phyloP scores from a whole-genome alignment of 805 yeast species.

The Cyberlindnera sargentensis region DNA sequence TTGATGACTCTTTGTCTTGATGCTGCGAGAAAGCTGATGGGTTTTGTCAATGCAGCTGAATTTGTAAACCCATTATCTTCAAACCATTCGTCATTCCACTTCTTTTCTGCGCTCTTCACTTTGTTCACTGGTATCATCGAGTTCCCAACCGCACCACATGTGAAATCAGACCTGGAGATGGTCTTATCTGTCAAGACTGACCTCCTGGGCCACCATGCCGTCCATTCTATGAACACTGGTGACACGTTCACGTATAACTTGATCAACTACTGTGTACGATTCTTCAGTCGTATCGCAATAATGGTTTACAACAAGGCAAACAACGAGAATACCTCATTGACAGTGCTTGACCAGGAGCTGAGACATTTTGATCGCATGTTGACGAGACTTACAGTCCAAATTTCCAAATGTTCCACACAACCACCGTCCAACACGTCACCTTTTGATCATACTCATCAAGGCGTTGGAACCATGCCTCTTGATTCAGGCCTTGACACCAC shows the following conservation, averaged over 20 bases:
- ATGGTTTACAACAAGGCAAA: constrained; percentile 13
- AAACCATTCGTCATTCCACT: constrained; percentile 12
- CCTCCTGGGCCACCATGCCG: constrained; percentile 1
- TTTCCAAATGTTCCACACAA: background rate
- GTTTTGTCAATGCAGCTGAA: constrained; percentile 3
- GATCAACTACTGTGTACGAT: constrained; percentile 12
- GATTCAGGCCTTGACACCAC: too few species aligned
- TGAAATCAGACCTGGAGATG: constrained; percentile 10
- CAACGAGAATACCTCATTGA: constrained; percentile 2
- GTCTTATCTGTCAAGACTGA: constrained; percentile 6
- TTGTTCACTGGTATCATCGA: constrained; percentile 19
- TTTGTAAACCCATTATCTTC: constrained; percentile 7
- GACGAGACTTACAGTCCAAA: background rate
- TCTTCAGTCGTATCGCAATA: constrained; percentile 16
- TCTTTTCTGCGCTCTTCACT: constrained; percentile 21
- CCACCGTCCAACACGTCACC: too few species aligned
- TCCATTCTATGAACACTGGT: background rate
- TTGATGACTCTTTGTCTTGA: constrained; percentile 15
- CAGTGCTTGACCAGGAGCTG: constrained; percentile 5
- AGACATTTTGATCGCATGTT: constrained; percentile 3
- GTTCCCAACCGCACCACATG: constrained; percentile 11
- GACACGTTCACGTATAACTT: constrained; percentile 2
- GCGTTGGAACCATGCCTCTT: too few species aligned
- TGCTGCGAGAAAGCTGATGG: constrained; percentile 16
- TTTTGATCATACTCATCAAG: too few species aligned